A percentile compares a stretch with the other conserved stretches of the same genome.
phyloP scores from a whole-genome alignment of 805 yeast genomes.

The Cyberlindnera euphorbiiphila region DNA sequence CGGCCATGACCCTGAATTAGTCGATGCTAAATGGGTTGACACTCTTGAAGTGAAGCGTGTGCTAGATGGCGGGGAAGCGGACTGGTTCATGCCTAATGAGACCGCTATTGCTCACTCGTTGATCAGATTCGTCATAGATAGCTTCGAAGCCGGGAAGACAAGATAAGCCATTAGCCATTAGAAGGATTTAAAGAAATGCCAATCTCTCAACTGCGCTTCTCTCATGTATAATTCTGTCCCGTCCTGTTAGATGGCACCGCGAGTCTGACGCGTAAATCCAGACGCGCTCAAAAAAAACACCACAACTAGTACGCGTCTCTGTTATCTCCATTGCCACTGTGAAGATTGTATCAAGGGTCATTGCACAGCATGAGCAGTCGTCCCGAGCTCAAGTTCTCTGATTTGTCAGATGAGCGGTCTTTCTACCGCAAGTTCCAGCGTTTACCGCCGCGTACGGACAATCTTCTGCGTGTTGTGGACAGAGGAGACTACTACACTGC shows the following conservation, averaged over 20 bases:
- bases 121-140: constrained; percentile 22
- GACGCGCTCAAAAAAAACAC: background rate
- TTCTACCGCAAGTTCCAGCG: constrained; percentile 46
- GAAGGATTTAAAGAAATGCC: too few species aligned
- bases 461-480: constrained; percentile 70
- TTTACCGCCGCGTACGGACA: constrained; percentile 43
- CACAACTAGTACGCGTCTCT: constrained; percentile 3
- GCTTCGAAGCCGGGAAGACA: constrained; percentile 2
- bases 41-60: constrained; percentile 41
- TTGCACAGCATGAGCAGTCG: constrained; percentile 35
- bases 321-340: too few species aligned
- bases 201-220: too few species aligned
- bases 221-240: too few species aligned
- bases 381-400: constrained; percentile 57
- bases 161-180: background rate
- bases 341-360: too few species aligned
- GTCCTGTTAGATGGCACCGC: too few species aligned
- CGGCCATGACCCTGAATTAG: constrained; percentile 81
- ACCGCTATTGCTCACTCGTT: constrained; percentile 29
- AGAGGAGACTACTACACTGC: constrained; percentile 77
- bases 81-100: constrained; percentile 25
- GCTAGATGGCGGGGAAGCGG: constrained; percentile 18
- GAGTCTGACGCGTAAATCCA: background rate
- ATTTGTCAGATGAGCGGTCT: constrained; percentile 44
- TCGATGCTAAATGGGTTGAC: constrained; percentile 84